These are phyloP conservation scores for Phytophthora pistaciae DNA, from an alignment of 352 stramenopile species.

Conservation along the genomic window DNA sequence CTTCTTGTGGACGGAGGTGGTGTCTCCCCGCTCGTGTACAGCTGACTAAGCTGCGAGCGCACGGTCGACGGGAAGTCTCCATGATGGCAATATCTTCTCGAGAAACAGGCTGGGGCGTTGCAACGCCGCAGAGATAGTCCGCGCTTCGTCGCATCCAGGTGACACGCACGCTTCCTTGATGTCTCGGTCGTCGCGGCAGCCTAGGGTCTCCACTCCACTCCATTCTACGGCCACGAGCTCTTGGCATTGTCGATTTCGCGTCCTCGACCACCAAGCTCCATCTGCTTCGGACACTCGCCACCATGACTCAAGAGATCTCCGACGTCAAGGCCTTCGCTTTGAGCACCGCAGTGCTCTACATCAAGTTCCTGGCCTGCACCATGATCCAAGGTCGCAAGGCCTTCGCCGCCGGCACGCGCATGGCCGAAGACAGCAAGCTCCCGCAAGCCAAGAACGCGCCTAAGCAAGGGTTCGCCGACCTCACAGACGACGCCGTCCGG, in stretches of 20 bases:
- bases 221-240: constrained; percentile 13
- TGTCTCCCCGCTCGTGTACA: not conserved
- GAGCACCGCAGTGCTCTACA: constrained; percentile 61
- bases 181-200: constrained; percentile 8
- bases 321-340: constrained; percentile 49
- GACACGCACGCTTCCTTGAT: constrained; percentile 10
- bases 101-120: constrained; percentile 31
- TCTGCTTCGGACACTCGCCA: constrained; percentile 12
- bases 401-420: constrained; percentile 56
- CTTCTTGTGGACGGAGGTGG: not conserved
- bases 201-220: too few relatives aligned
- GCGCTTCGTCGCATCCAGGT: constrained; percentile 16
- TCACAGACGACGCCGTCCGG: constrained; percentile 33
- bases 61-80: not conserved
- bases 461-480: constrained; percentile 32
- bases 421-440: constrained; percentile 56
- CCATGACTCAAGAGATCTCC: constrained; percentile 24
- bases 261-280: constrained; percentile 32
- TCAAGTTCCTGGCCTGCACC: constrained; percentile 68
- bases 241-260: constrained; percentile 35
- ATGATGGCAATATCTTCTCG: constrained; percentile 32
- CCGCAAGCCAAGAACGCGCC: constrained; percentile 32
- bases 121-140: constrained; percentile 25
- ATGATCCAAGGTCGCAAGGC: constrained; percentile 56
- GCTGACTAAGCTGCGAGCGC: constrained; percentile 9